These are phyloP conservation scores for Clonostachys sp. DNA, from an alignment of 2,329 filamentous ascomycete species.

Conservation along the genomic window DNA sequence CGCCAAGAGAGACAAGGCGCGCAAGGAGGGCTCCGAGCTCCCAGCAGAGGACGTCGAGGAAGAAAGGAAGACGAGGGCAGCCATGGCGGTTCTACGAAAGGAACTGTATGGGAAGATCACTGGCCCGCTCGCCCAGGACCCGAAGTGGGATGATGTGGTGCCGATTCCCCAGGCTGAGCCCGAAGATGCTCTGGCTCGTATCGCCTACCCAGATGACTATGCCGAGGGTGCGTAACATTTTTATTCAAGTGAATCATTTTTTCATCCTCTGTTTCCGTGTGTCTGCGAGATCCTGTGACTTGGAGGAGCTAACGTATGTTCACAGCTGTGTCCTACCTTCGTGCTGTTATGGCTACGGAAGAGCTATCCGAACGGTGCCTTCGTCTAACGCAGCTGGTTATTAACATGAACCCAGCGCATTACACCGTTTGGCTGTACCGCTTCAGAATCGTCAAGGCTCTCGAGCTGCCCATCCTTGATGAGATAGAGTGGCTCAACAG, in stretches of 20 bases:
- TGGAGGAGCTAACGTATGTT: conserved; percentile 1
- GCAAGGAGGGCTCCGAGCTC: conserved; percentile 13
- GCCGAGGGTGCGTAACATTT: conserved; percentile 56
- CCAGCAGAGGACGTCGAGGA: conserved; percentile 33
- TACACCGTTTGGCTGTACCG: conserved; percentile 99
- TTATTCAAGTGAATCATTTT: background rate
- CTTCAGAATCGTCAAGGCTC: conserved; percentile 67
- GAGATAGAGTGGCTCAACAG: conserved; percentile 86
- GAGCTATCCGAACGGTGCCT: conserved; percentile 79
- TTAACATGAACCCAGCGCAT: conserved; percentile 90
- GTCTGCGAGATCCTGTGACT: background rate
- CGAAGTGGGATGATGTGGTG: conserved; percentile 77
- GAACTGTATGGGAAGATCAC: conserved; percentile 48
- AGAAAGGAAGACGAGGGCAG: conserved; percentile 40
- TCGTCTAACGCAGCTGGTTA: conserved; percentile 81
- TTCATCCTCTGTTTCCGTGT: background rate
- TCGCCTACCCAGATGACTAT: conserved; percentile 88
- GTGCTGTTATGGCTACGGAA: conserved; percentile 85
- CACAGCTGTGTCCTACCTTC: conserved; percentile 81
- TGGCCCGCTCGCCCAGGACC: conserved; percentile 51
- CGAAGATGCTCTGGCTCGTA: conserved; percentile 79
- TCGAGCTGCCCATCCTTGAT: conserved; percentile 59
- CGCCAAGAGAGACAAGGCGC: conserved; percentile 24
- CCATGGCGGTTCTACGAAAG: conserved; percentile 45
- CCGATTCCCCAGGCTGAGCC: conserved; percentile 84